Evolutionary conservation across 164 flowering plant species (phyloP), one percentile per base, ranked within the genome.

Genomic region (Paratinospora sagittata): DNA sequence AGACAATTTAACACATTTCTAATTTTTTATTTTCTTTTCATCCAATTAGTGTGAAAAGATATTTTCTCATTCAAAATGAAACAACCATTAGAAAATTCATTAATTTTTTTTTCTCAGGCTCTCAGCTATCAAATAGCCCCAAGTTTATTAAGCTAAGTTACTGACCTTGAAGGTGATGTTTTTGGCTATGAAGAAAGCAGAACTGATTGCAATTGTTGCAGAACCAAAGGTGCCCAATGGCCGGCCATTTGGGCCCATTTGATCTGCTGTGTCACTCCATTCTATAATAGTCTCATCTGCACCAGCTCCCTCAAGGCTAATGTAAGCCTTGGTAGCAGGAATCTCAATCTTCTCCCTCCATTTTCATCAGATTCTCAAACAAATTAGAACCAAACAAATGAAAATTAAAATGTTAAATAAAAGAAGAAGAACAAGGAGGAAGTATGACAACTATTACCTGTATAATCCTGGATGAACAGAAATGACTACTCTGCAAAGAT

Each of bases 241-340:
- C 55, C 76, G 85, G 17, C 98, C 96, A n/a, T 52, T 36, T 85
- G 21, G 88, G 78, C 12, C 97, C 99, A 16, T 76, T 73, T 52
- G 93, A n/a, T 91, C 69, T 84, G 80, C 99, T 13, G 97, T 90
- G 78, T 93, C 98, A 33, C 98, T 97, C 97, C 97, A 93, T 78
- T 96, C 87, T 58, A 96, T 88, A 8, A 88, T 82, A 41, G 99
- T 93, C 45, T 81, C 85, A n/a, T 90, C 97, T 68, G 98, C 99
- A 36, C 98, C 98, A 66, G 89, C 97, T 72, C 99, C 99, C 85
- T 88, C 81, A 68, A 96, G 82, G 21, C 89, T 93, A 78, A 96
- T 85, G 78, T 86, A 96, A 10, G 95, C 79, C 72, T 93, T 96
- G 0, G 84, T 70, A 81, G 82, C 82, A 24, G 97, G 89, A 71